These are phyloP conservation scores for Tetracladium setigerum DNA, from an alignment of 495 filamentous ascomycete species.

Conservation along the genomic window DNA sequence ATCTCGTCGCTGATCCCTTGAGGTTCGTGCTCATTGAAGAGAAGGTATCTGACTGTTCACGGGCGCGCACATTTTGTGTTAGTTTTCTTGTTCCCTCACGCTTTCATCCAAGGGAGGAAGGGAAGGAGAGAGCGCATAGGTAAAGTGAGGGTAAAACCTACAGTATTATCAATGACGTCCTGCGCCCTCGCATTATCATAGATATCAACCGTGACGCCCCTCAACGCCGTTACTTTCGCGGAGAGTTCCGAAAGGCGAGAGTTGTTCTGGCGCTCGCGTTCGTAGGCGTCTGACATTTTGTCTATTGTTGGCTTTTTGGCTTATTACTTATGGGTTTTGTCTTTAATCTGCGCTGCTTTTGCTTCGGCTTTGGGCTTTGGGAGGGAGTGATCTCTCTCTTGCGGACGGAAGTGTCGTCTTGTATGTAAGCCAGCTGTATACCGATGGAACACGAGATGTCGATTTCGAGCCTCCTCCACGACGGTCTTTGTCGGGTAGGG, in stretches of 20 bases:
- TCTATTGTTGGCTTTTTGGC: too few relatives aligned
- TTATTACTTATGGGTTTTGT: too few relatives aligned
- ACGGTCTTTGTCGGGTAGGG: not conserved
- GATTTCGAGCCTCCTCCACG: too few relatives aligned
- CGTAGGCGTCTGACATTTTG: slow-evolving; percentile 87
- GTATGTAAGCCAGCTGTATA: too few relatives aligned
- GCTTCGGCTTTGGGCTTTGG: not conserved
- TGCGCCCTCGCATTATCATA: slow-evolving; percentile 90
- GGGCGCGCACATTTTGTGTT: too few relatives aligned
- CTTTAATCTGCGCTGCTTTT: not conserved
- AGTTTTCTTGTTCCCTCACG: not conserved
- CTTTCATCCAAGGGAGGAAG: not conserved
- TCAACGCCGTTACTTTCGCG: slow-evolving; percentile 81
- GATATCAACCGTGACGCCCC: slow-evolving; percentile 96
- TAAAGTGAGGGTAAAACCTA: slow-evolving; percentile 33
- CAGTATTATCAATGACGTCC: slow-evolving; percentile 76
- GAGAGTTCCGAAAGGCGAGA: slow-evolving; percentile 86
- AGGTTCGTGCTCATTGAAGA: slow-evolving; percentile 54
- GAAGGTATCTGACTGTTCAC: slow-evolving; percentile 48
- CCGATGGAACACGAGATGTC: too few relatives aligned
- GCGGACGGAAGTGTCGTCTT: not conserved
- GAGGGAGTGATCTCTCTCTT: not conserved
- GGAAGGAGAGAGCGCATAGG: not conserved
- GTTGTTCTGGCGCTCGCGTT: slow-evolving; percentile 95
- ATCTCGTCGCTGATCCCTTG: slow-evolving; percentile 76